A percentile compares a stretch with the other conserved stretches of the same genome.
Conservation (phyloP, 208 protist genomes). For the Novymonas esmeraldas region DNA sequence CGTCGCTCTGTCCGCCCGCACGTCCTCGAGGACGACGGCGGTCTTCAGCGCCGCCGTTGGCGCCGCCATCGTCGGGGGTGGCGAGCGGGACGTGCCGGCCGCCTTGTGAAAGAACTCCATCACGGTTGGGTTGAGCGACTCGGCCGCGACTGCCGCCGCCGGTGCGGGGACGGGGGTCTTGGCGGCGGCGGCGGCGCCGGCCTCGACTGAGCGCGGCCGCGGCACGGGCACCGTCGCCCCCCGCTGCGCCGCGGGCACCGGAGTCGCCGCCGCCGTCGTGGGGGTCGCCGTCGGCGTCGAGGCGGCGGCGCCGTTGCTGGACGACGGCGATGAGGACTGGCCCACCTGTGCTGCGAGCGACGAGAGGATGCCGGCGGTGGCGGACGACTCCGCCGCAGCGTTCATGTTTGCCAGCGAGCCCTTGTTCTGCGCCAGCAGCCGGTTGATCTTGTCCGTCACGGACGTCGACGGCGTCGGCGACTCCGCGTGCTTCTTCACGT, state of each 20-base stretch:
- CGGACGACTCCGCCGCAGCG: not conserved
- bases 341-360: constrained; percentile 14
- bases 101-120: constrained; percentile 42
- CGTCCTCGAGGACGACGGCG: constrained; percentile 12
- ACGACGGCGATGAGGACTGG: constrained; percentile 11
- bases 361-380: constrained; percentile 18
- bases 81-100: constrained; percentile 10
- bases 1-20: not conserved
- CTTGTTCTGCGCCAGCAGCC: constrained; percentile 34
- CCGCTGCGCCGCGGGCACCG: not conserved
- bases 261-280: not conserved
- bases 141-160: constrained; percentile 15
- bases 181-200: not conserved
- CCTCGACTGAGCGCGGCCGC: constrained; percentile 25
- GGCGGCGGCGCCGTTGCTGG: constrained; percentile 20
- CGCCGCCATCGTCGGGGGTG: constrained; percentile 11
- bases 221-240: constrained; percentile 17
- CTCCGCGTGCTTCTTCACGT: constrained; percentile 4
- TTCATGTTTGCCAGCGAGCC: constrained; percentile 10
- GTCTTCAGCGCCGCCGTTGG: constrained; percentile 15
- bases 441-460: constrained; percentile 31
- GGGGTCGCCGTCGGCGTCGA: constrained; percentile 6
- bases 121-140: constrained; percentile 44
- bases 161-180: constrained; percentile 3
- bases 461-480: constrained; percentile 3